A percentile compares a stretch with the other conserved stretches of the same genome.
These are phyloP conservation scores for Monosporascus sp. DNA, from an alignment of 2,329 filamentous ascomycete genomes.

Conservation along the genomic window DNA sequence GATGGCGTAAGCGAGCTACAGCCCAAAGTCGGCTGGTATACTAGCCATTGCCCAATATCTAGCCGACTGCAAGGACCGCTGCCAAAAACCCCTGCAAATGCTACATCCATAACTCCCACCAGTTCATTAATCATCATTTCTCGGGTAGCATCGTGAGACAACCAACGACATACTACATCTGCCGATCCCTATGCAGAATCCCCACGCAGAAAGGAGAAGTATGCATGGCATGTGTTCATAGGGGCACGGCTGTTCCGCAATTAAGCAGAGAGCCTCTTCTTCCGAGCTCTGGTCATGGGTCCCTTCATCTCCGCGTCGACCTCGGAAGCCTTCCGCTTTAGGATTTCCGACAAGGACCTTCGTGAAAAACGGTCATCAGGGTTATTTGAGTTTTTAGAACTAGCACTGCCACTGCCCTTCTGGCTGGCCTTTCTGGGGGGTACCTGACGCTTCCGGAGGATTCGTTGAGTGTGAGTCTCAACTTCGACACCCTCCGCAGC, in stretches of 20 bases:
- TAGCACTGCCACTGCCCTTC: neutral
- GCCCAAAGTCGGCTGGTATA: neutral
- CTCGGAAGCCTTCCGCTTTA: slow-evolving; percentile 9
- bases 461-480: neutral
- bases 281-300: slow-evolving; percentile 8
- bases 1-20: no score
- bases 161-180: neutral
- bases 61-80: neutral
- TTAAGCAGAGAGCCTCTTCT: slow-evolving; percentile 1
- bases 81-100: neutral
- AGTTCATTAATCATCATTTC: neutral
- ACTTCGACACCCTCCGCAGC: neutral
- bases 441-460: neutral
- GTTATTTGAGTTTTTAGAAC: neutral
- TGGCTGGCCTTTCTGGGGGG: neutral
- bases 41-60: neutral
- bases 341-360: slow-evolving; percentile 1
- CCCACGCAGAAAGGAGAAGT: no score
- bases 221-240: no score
- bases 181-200: no score
- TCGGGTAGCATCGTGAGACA: neutral
- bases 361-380: neutral
- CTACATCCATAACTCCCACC: neutral
- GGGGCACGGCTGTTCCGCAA: neutral
- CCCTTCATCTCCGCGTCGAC: slow-evolving; percentile 4